Conservation (phyloP, 1,139 yeast species). For the Pichia sp. region DNA sequence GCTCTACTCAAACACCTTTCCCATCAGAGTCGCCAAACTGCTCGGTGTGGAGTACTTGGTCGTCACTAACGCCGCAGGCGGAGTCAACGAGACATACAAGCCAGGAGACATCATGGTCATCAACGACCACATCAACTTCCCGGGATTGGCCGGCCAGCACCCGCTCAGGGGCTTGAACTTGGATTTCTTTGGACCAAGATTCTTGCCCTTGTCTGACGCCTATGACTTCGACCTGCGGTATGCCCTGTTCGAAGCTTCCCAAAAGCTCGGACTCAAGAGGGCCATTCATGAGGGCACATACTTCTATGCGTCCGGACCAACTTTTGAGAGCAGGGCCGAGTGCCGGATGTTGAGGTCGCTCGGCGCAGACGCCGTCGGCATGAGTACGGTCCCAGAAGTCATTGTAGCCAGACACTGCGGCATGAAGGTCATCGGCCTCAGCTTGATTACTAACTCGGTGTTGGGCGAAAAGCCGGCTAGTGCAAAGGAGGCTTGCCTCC, state of each 20-base stretch:
- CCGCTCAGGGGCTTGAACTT: constrained; percentile 88
- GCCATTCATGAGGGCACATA: constrained; percentile 82
- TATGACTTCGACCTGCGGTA: constrained; percentile 71
- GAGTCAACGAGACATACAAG: constrained; percentile 56
- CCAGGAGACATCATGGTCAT: constrained; percentile 92
- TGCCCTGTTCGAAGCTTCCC: constrained; percentile 50
- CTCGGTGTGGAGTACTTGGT: constrained; percentile 60
- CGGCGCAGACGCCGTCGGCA: constrained; percentile 96
- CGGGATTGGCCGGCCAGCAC: constrained; percentile 85
- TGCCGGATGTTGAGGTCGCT: constrained; percentile 63
- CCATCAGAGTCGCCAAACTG: constrained; percentile 67
- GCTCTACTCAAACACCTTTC: constrained; percentile 77
- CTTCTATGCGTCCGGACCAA: constrained; percentile 85
- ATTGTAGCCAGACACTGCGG: constrained; percentile 88
- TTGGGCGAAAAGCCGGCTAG: constrained; percentile 73
- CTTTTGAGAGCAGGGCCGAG: constrained; percentile 91
- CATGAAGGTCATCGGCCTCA: constrained; percentile 73
- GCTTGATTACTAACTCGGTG: constrained; percentile 81
- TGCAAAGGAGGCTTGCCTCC: constrained; percentile 43
- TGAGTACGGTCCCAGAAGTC: constrained; percentile 97
- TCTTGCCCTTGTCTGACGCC: constrained; percentile 84
- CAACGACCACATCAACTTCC: constrained; percentile 82
- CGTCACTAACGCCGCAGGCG: constrained; percentile 96
- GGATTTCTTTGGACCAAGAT: constrained; percentile 76
- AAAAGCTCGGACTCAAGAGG: constrained; percentile 45